Percentiles rank a stretch among this genome's conserved stretches.
These are phyloP conservation scores for Eucalyptus erythrocorys DNA, from an alignment of 345 rosid species.

Conservation along the genomic window DNA sequence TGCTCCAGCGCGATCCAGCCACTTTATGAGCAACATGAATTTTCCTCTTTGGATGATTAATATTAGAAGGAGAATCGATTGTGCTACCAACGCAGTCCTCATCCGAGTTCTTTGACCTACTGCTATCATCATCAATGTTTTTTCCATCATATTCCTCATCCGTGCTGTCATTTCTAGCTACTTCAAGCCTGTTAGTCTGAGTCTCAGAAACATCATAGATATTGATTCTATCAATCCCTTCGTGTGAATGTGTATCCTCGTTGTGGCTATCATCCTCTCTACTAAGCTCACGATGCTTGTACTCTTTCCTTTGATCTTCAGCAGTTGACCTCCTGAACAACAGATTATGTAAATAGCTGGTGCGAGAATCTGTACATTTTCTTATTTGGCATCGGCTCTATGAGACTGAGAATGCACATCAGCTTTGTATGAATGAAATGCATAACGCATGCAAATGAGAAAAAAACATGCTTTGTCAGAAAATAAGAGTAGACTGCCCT, in stretches of 20 bases:
- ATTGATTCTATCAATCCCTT: not conserved
- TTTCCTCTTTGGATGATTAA: slow-evolving; percentile 3
- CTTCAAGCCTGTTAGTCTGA: slow-evolving; percentile 13
- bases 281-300: slow-evolving; percentile 1
- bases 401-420: not conserved
- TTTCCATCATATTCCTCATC: slow-evolving; percentile 2
- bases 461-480: not conserved
- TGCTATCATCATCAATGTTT: not conserved
- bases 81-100: slow-evolving; percentile 9
- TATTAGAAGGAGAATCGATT: not conserved
- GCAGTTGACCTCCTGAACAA: slow-evolving; percentile 19
- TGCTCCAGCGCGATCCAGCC: slow-evolving; percentile 8
- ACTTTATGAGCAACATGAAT: not conserved
- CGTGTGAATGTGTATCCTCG: slow-evolving; percentile 1
- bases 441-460: not conserved
- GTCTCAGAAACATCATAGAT: not conserved
- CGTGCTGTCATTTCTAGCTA: not conserved
- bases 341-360: not conserved
- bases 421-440: not conserved
- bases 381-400: not conserved
- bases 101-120: not conserved
- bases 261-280: not conserved
- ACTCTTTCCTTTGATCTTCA: slow-evolving; percentile 8
- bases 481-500: not conserved
- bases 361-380: not conserved